Percentiles rank a stretch among this genome's conserved stretches.
These are phyloP conservation scores for Polymyxa betae DNA, from an alignment of 208 protist species.

Conservation along the genomic window DNA sequence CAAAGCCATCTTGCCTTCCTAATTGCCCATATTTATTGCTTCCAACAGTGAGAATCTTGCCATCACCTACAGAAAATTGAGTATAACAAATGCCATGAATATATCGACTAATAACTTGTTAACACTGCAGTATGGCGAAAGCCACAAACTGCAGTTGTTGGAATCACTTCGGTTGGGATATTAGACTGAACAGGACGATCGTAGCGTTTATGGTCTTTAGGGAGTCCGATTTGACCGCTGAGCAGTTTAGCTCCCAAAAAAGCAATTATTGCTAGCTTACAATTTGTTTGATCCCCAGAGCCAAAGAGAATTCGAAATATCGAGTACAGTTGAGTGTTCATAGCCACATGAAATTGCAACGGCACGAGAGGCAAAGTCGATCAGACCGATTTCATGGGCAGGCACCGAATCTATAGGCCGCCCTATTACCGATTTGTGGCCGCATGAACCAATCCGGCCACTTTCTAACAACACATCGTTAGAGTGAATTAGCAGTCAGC, in stretches of 20 bases:
- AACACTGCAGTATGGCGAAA: not conserved
- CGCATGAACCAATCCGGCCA: not conserved
- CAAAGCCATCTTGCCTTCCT: not conserved
- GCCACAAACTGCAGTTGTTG: not conserved
- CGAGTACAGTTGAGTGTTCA: not conserved
- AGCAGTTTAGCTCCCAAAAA: not conserved
- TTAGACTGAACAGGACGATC: not conserved
- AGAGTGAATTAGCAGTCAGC: not conserved
- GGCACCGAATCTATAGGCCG: not conserved
- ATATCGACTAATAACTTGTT: not conserved
- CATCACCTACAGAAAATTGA: not conserved
- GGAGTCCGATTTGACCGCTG: not conserved
- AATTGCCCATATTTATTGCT: slow-evolving; percentile 2
- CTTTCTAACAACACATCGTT: not conserved
- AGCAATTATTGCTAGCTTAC: not conserved
- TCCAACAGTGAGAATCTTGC: not conserved
- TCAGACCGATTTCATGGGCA: not conserved
- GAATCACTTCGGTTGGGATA: not conserved
- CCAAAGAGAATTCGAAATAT: not conserved
- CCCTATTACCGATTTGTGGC: not conserved
- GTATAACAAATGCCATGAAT: not conserved
- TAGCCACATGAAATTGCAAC: slow-evolving; percentile 2
- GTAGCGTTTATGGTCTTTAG: not conserved
- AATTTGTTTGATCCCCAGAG: slow-evolving; percentile 36
- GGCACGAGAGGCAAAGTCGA: not conserved